Percentiles rank a stretch among this genome's conserved stretches.
These are phyloP conservation scores for Leavenworthia alabamica DNA, from an alignment of 345 rosid genomes.

Conservation along the genomic window DNA sequence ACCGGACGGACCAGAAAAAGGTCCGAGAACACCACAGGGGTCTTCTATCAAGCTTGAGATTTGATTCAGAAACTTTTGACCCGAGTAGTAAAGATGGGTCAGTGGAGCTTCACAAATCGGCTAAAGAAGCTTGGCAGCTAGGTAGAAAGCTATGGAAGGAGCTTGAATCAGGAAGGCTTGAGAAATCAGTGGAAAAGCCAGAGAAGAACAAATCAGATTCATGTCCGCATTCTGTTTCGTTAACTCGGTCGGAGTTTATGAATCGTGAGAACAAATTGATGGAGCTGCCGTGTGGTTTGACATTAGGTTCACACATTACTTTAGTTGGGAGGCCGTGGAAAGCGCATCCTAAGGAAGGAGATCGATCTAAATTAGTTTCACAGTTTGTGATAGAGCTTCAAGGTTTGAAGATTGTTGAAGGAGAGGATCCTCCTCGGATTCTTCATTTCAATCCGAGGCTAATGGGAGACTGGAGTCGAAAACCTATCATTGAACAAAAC, in stretches of 20 bases:
- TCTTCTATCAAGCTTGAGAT: slow-evolving; percentile 52
- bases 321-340: slow-evolving; percentile 83
- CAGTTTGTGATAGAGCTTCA: slow-evolving; percentile 86
- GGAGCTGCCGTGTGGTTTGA: slow-evolving; percentile 81
- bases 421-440: slow-evolving; percentile 94
- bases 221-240: slow-evolving; percentile 58
- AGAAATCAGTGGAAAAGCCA: slow-evolving; percentile 31
- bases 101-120: slow-evolving; percentile 69
- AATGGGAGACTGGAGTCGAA: slow-evolving; percentile 81
- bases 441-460: slow-evolving; percentile 88
- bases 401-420: slow-evolving; percentile 80
- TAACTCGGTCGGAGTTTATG: slow-evolving; percentile 57
- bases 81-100: slow-evolving; percentile 51
- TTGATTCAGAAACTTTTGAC: slow-evolving; percentile 50
- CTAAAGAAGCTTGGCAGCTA: slow-evolving; percentile 62
- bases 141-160: slow-evolving; percentile 72
- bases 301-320: slow-evolving; percentile 82
- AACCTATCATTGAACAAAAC: slow-evolving; percentile 89
- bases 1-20: slow-evolving; percentile 25
- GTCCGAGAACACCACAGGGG: slow-evolving; percentile 19
- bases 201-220: slow-evolving; percentile 40
- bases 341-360: slow-evolving; percentile 40
- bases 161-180: slow-evolving; percentile 46
- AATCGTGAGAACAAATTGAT: slow-evolving; percentile 36
- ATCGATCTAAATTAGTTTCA: slow-evolving; percentile 48